phyloP scores from a whole-genome alignment of 1,284 basidiomycete genomes.

The Bjerkandera adusta region DNA sequence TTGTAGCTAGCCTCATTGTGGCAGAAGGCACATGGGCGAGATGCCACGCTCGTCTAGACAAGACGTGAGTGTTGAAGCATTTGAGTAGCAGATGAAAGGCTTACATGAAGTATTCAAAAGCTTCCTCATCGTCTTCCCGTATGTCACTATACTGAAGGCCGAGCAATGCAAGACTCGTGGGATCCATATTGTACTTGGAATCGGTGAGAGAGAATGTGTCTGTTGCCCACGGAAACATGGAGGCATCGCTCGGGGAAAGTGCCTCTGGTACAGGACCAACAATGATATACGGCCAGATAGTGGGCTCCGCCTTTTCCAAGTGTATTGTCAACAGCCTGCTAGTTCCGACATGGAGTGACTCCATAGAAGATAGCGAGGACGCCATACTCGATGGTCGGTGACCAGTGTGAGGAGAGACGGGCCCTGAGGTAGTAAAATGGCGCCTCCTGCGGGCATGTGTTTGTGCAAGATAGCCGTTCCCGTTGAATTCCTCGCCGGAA shows the following conservation, averaged over 20 bases:
- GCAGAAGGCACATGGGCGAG: constrained; percentile 70
- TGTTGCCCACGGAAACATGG: constrained; percentile 49
- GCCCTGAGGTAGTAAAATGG: constrained; percentile 40
- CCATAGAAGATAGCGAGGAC: constrained; percentile 71
- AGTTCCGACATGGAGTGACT: constrained; percentile 59
- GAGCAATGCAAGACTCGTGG: constrained; percentile 69
- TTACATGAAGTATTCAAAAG: constrained; percentile 78
- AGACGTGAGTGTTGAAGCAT: constrained; percentile 9
- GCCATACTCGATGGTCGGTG: constrained; percentile 48
- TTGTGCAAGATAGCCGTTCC: constrained; percentile 15
- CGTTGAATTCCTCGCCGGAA: constrained; percentile 47
- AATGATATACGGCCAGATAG: constrained; percentile 77
- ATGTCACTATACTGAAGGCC: constrained; percentile 71
- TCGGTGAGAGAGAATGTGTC: constrained; percentile 52
- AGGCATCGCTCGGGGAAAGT: constrained; percentile 40
- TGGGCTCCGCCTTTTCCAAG: constrained; percentile 72
- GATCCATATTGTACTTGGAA: constrained; percentile 75
- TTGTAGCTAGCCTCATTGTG: constrained; percentile 68
- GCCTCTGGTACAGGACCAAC: constrained; percentile 67
- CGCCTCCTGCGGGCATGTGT: constrained; percentile 15
- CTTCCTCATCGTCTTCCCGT: constrained; percentile 65
- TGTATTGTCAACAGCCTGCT: constrained; percentile 71
- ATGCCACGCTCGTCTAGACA: constrained; percentile 73
- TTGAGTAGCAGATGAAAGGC: constrained; percentile 27
- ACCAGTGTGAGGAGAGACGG: constrained; percentile 50